Conservation (phyloP, 371 early-diverging fungal genomes). For the Mucor sp. region DNA sequence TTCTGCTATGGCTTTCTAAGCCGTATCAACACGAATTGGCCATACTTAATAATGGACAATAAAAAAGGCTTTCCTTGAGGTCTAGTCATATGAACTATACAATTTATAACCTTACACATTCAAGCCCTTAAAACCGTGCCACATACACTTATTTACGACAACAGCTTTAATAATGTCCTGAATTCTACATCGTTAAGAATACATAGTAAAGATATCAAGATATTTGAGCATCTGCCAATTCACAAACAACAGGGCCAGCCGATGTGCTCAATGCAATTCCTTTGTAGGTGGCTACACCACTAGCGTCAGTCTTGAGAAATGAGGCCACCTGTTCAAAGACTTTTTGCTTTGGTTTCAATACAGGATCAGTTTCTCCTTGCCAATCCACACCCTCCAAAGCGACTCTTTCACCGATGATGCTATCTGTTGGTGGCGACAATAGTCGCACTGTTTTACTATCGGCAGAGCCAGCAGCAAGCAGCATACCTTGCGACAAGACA, state of each 20-base stretch:
- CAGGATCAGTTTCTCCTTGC: conserved; percentile 25
- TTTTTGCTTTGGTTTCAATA: conserved; percentile 61
- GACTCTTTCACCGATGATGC: conserved; percentile 52
- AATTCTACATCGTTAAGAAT: no score
- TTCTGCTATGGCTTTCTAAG: no score
- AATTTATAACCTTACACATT: no score
- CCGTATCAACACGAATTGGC: no score
- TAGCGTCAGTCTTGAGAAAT: conserved; percentile 37
- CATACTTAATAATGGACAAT: no score
- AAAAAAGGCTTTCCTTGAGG: no score
- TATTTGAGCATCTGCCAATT: conserved; percentile 42
- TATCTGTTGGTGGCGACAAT: conserved; percentile 45
- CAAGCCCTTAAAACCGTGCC: no score
- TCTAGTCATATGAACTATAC: no score
- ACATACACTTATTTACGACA: no score
- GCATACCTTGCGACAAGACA: conserved; percentile 62
- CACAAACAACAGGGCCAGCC: conserved; percentile 42
- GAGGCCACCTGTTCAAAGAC: conserved; percentile 52
- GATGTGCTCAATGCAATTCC: conserved; percentile 48
- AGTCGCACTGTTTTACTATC: conserved; percentile 42
- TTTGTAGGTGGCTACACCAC: conserved; percentile 56
- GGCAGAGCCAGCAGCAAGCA: conserved; percentile 50
- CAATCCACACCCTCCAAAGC: conserved; percentile 29
- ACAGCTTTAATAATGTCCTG: no score
- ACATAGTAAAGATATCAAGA: no score